phyloP scores from a whole-genome alignment of 73 alveolate species.

The Stentor roeselii region DNA sequence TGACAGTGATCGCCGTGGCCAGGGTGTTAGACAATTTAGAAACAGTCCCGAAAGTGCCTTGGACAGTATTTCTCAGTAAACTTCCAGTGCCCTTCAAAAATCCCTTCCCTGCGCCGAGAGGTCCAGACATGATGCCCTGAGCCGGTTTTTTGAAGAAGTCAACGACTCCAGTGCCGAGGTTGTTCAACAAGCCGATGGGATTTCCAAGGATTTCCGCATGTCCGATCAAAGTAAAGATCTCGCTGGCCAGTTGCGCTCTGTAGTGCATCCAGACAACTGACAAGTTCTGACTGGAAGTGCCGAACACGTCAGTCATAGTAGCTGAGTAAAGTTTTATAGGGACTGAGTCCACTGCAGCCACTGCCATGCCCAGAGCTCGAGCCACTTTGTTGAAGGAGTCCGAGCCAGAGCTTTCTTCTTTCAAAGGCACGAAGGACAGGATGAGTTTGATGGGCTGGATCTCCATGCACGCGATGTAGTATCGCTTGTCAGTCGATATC shows the following conservation, averaged over 20 bases:
- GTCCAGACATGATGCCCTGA: conserved; percentile 75
- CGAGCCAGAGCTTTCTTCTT: conserved; percentile 11
- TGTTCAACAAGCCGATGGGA: conserved; percentile 70
- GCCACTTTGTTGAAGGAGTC: conserved; percentile 26
- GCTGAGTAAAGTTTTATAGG: conserved; percentile 70
- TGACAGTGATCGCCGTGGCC: conserved; percentile 74
- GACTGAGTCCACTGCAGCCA: conserved; percentile 72
- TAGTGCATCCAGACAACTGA: conserved; percentile 55
- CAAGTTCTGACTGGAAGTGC: conserved; percentile 50
- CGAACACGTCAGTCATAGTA: conserved; percentile 54
- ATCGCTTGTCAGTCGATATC: not conserved
- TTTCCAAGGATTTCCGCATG: conserved; percentile 85
- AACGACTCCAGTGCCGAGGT: conserved; percentile 70
- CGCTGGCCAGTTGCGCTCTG: conserved; percentile 42
- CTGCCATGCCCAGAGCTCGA: conserved; percentile 64
- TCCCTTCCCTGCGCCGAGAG: conserved; percentile 83
- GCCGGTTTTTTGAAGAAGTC: conserved; percentile 73
- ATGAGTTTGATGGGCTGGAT: conserved; percentile 1
- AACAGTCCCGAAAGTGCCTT: conserved; percentile 91
- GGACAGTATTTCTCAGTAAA: conserved; percentile 84
- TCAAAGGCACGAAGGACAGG: conserved; percentile 17
- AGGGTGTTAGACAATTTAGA: conserved; percentile 85
- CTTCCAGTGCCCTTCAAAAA: conserved; percentile 85
- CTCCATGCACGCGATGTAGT: not conserved
- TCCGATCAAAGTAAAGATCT: conserved; percentile 71